Evolutionary conservation across 441 rosid genomes (phyloP).

Genomic region (Flueggea neowawraea): DNA sequence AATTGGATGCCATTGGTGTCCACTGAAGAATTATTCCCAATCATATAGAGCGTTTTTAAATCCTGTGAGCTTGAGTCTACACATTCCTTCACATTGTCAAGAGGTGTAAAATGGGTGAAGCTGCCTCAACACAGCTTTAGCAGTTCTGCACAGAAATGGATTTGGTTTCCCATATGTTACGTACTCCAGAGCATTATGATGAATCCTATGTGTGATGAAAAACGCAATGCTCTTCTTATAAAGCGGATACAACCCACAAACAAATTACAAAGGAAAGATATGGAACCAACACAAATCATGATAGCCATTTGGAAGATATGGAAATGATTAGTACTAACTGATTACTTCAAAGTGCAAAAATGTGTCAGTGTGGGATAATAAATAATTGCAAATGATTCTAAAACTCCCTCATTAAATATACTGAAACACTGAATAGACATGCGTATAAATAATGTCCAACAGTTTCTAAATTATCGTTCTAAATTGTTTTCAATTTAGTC

Average conservation of each 20-base stretch:
- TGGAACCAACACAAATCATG: too few relatives aligned
- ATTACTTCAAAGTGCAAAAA: too few relatives aligned
- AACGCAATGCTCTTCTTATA: neutral
- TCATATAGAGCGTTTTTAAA: slow-evolving; percentile 47
- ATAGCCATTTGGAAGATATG: too few relatives aligned
- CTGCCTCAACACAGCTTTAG: slow-evolving; percentile 31
- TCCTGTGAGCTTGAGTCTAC: slow-evolving; percentile 10
- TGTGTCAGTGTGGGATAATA: too few relatives aligned
- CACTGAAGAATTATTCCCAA: slow-evolving; percentile 56
- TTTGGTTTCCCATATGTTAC: slow-evolving; percentile 54
- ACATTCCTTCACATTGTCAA: slow-evolving; percentile 6
- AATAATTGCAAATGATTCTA: too few relatives aligned
- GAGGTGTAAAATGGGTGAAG: slow-evolving; percentile 16
- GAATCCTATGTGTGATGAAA: slow-evolving; percentile 29
- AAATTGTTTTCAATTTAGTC: too few relatives aligned
- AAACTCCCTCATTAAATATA: too few relatives aligned
- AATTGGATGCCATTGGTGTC: slow-evolving; percentile 59
- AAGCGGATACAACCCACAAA: slow-evolving; percentile 5
- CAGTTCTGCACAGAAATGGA: slow-evolving; percentile 48
- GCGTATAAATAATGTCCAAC: too few relatives aligned
- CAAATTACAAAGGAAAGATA: too few relatives aligned
- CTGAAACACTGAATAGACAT: too few relatives aligned
- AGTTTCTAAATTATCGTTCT: too few relatives aligned
- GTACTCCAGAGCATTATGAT: slow-evolving; percentile 34
- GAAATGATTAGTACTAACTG: too few relatives aligned